phyloP scores from a whole-genome alignment of 2,329 filamentous ascomycete genomes.

The Trichoderma sp. region DNA sequence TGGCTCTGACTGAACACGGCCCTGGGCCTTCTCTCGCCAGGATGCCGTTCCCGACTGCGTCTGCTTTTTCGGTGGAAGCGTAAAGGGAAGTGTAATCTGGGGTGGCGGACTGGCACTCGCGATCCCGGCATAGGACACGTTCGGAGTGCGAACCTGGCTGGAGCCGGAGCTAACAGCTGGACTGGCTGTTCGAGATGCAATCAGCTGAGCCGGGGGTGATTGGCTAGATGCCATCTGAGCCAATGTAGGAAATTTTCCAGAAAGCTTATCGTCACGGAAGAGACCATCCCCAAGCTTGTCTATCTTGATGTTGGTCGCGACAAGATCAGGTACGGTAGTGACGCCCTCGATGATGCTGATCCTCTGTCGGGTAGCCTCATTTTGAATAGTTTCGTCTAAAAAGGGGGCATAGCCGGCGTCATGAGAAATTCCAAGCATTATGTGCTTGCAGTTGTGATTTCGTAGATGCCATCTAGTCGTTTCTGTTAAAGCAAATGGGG shows the following conservation, averaged over 20 bases:
- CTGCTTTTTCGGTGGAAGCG: slow-evolving; percentile 40
- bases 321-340: slow-evolving; percentile 55
- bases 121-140: slow-evolving; percentile 48
- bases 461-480: slow-evolving; percentile 59
- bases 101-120: slow-evolving; percentile 50
- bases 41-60: neutral
- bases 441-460: slow-evolving; percentile 64
- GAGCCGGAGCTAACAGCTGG: slow-evolving; percentile 30
- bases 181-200: slow-evolving; percentile 28
- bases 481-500: slow-evolving; percentile 43
- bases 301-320: slow-evolving; percentile 51
- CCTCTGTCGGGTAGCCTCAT: slow-evolving; percentile 48
- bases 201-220: neutral
- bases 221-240: neutral
- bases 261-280: slow-evolving; percentile 59
- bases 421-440: slow-evolving; percentile 65
- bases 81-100: slow-evolving; percentile 46
- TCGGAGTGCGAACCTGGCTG: slow-evolving; percentile 26
- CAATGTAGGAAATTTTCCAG: slow-evolving; percentile 39
- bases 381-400: slow-evolving; percentile 57
- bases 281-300: slow-evolving; percentile 51
- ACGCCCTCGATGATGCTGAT: slow-evolving; percentile 60
- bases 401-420: slow-evolving; percentile 64
- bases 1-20: slow-evolving; percentile 43
- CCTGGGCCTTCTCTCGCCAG: slow-evolving; percentile 34